Conservation (phyloP, 495 filamentous ascomycete species). For the Penicillium robsamsonii region DNA sequence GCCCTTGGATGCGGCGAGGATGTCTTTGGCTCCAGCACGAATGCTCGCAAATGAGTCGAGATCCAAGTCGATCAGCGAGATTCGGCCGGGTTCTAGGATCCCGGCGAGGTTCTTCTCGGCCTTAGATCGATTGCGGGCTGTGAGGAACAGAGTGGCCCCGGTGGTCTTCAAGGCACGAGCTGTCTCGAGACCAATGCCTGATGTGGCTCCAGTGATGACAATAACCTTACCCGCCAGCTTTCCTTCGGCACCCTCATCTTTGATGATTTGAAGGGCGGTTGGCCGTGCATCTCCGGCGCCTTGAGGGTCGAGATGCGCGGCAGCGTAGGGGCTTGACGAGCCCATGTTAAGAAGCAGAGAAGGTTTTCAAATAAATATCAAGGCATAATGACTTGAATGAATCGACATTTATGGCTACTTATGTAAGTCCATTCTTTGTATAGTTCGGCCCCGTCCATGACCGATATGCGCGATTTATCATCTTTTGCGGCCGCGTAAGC, state of each 20-base stretch:
- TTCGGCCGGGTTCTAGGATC: conserved; percentile 28
- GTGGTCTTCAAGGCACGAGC: conserved; percentile 47
- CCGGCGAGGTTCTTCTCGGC: conserved; percentile 31
- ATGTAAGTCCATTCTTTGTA: neutral
- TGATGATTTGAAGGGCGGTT: conserved; percentile 53
- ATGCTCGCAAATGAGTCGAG: conserved; percentile 42
- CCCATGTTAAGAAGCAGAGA: neutral
- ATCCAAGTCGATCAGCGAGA: conserved; percentile 43
- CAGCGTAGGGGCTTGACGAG: conserved; percentile 31
- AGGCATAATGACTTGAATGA: neutral
- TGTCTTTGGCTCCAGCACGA: conserved; percentile 34
- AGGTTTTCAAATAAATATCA: neutral
- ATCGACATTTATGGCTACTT: neutral
- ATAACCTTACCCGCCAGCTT: conserved; percentile 46
- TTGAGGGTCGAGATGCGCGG: conserved; percentile 37
- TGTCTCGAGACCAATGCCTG: conserved; percentile 55
- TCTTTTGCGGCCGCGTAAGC: neutral
- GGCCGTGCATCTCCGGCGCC: conserved; percentile 56
- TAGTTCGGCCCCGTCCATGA: neutral
- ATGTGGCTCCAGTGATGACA: conserved; percentile 52
- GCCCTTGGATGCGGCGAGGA: conserved; percentile 34
- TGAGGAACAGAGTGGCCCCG: conserved; percentile 48
- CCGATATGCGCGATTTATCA: too few species aligned
- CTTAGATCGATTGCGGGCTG: conserved; percentile 41
- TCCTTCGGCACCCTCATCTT: conserved; percentile 45